Conservation (phyloP, 768 basidiomycete genomes). For the Boletellus ananas region DNA sequence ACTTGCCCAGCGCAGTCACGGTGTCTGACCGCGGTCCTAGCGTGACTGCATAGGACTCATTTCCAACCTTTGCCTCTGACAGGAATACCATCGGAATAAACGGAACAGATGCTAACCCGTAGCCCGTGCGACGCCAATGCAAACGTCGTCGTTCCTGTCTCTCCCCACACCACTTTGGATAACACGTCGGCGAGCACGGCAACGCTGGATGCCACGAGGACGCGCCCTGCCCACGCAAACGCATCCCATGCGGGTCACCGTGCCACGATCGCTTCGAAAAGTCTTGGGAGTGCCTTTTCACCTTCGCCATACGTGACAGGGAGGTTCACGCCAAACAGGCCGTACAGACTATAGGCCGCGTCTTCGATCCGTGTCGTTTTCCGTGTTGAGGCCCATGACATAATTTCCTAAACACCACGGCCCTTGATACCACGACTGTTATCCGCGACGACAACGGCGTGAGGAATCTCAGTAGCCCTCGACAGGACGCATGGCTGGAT, state of each 20-base stretch:
- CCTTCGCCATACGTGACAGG: constrained; percentile 31
- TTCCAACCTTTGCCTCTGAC: neutral
- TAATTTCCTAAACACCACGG: constrained; percentile 20
- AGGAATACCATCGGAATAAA: constrained; percentile 17
- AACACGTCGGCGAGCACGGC: constrained; percentile 21
- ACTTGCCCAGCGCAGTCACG: constrained; percentile 2
- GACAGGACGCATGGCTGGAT: constrained; percentile 8
- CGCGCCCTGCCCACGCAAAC: constrained; percentile 24
- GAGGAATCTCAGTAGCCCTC: constrained; percentile 18
- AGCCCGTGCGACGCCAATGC: constrained; percentile 13
- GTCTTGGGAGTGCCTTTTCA: constrained; percentile 25
- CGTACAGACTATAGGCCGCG: constrained; percentile 26
- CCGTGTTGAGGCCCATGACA: constrained; percentile 30
- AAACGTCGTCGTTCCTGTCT: constrained; percentile 14
- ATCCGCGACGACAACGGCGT: constrained; percentile 12
- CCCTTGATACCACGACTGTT: constrained; percentile 17
- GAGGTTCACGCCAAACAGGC: constrained; percentile 24
- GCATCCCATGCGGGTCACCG: constrained; percentile 18
- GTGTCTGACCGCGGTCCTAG: neutral
- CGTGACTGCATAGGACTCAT: constrained; percentile 12
- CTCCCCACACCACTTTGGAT: constrained; percentile 8
- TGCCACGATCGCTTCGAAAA: constrained; percentile 18
- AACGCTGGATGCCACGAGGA: constrained; percentile 17
- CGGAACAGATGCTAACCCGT: constrained; percentile 17
- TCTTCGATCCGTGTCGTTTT: constrained; percentile 29